These are phyloP conservation scores for Picea glauca DNA, from an alignment of 75 land plant genomes.

Conservation along the genomic window DNA sequence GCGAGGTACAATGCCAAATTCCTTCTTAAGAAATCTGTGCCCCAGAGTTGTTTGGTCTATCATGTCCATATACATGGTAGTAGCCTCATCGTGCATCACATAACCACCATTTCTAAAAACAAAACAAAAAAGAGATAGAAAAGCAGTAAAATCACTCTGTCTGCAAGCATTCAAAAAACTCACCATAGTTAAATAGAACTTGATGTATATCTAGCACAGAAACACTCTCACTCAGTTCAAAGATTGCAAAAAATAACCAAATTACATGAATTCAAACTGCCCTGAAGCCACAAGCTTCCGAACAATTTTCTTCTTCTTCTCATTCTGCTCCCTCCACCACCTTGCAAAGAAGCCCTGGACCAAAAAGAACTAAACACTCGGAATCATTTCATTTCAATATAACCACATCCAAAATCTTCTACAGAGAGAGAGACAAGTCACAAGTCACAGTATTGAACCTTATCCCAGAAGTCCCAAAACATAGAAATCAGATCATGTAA, in stretches of 20 bases:
- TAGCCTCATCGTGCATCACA: conserved; percentile 88
- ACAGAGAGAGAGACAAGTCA: too few relatives aligned
- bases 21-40: conserved; percentile 54
- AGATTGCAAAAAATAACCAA: background rate
- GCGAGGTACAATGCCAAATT: conserved; percentile 59
- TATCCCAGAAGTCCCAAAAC: too few relatives aligned
- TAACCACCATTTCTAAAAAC: conserved; percentile 69
- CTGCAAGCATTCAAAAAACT: too few relatives aligned
- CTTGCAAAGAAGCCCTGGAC: conserved; percentile 94
- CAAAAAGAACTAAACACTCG: background rate
- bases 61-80: conserved; percentile 71
- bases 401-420: too few relatives aligned
- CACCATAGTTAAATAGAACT: too few relatives aligned
- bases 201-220: too few relatives aligned
- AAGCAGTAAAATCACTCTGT: too few relatives aligned
- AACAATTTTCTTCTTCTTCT: conserved; percentile 38
- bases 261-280: conserved; percentile 92
- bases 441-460: too few relatives aligned
- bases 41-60: conserved; percentile 85
- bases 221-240: too few relatives aligned
- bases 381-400: too few relatives aligned
- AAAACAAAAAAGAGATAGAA: too few relatives aligned
- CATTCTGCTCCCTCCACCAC: conserved; percentile 93
- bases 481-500: too few relatives aligned
- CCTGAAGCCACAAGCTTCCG: conserved; percentile 74